These are phyloP conservation scores for Gastrolobium villosum DNA, from an alignment of 306 rosid species.

Conservation along the genomic window DNA sequence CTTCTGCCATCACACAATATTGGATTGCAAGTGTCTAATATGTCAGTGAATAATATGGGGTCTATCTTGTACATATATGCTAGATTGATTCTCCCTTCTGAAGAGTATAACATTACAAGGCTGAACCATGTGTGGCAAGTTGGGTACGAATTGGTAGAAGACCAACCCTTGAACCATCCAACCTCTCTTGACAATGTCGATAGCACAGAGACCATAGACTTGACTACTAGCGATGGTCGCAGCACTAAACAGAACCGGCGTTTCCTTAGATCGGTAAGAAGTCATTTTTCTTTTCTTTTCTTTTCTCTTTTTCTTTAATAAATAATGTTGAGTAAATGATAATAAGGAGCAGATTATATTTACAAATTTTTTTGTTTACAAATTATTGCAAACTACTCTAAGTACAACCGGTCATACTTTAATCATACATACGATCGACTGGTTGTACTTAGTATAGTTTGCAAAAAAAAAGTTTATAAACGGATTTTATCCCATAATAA, in stretches of 20 bases:
- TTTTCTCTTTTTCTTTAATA: neutral
- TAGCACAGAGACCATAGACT: constrained; percentile 68
- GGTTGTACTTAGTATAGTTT: too few species aligned
- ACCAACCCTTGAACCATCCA: constrained; percentile 56
- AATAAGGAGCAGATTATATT: too few species aligned
- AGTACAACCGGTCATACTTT: too few species aligned
- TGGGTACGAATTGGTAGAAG: constrained; percentile 39
- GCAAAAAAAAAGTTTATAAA: too few species aligned
- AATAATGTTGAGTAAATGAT: neutral
- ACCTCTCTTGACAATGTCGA: constrained; percentile 64
- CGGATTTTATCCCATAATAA: too few species aligned
- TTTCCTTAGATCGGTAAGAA: constrained; percentile 61
- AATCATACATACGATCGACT: too few species aligned
- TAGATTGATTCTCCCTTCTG: constrained; percentile 44
- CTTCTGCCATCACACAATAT: constrained; percentile 12
- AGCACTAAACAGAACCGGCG: constrained; percentile 41
- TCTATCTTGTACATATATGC: constrained; percentile 46
- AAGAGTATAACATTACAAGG: constrained; percentile 35
- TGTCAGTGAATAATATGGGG: neutral
- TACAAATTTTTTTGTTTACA: too few species aligned
- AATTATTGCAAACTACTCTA: too few species aligned
- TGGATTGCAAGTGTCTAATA: neutral
- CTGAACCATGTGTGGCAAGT: constrained; percentile 88
- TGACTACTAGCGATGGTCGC: constrained; percentile 8
- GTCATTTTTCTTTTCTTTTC: neutral